phyloP scores from a whole-genome alignment of 2,329 filamentous ascomycete species.

The Pleurostoma richardsiae region DNA sequence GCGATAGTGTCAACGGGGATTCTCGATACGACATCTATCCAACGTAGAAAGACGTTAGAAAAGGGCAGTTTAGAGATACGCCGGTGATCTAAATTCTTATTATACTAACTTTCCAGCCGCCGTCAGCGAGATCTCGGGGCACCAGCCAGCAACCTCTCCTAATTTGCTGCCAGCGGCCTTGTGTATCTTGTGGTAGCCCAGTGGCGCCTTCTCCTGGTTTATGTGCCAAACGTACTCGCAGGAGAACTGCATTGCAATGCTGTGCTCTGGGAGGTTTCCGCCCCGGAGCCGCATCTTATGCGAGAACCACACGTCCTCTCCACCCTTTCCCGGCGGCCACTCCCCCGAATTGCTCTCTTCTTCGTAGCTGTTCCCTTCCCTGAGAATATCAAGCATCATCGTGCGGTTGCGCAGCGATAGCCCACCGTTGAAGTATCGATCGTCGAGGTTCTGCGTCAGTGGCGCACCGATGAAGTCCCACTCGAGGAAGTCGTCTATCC shows the following conservation, averaged over 20 bases:
- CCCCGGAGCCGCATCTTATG: slow-evolving; percentile 11
- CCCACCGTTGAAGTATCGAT: slow-evolving; percentile 26
- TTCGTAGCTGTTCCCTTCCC: slow-evolving; percentile 24
- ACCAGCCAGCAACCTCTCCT: slow-evolving; percentile 13
- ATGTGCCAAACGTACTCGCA: slow-evolving; percentile 15
- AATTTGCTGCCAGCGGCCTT: slow-evolving; percentile 8
- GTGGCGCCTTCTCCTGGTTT: slow-evolving; percentile 9
- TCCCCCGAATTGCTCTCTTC: slow-evolving; percentile 25
- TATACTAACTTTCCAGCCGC: neutral
- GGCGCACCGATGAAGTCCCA: slow-evolving; percentile 30
- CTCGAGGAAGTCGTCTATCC: slow-evolving; percentile 24
- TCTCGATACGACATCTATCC: no score
- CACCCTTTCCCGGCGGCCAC: slow-evolving; percentile 8
- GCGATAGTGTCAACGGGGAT: no score
- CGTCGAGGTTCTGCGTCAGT: slow-evolving; percentile 10
- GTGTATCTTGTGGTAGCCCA: slow-evolving; percentile 18
- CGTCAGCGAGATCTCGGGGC: slow-evolving; percentile 11
- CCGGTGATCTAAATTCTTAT: no score
- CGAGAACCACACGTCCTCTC: slow-evolving; percentile 20
- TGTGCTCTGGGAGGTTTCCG: slow-evolving; percentile 10
- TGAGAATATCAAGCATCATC: slow-evolving; percentile 35
- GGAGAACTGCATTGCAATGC: slow-evolving; percentile 11
- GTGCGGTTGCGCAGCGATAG: slow-evolving; percentile 27
- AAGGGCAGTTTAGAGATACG: no score
- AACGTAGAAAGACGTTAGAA: no score